A percentile compares a stretch with the other conserved stretches of the same genome.
Evolutionary conservation across 2,329 filamentous ascomycete genomes (phyloP).

Genomic region (Byssothecium circinans): DNA sequence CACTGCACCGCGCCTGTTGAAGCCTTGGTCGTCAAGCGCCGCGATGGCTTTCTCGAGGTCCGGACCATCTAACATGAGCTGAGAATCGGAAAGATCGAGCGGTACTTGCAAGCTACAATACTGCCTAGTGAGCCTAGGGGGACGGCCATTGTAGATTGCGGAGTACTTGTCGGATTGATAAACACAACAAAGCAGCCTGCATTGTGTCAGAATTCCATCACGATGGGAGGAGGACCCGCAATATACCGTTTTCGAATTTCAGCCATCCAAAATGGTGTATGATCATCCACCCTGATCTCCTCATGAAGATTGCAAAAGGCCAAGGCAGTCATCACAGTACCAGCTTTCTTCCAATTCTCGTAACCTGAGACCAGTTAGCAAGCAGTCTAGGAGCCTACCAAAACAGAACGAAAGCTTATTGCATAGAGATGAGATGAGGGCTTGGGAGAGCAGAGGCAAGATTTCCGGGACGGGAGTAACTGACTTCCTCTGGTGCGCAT

Average conservation of each 20-base stretch:
- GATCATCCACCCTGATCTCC: conserved; percentile 34
- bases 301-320: conserved; percentile 43
- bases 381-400: background rate
- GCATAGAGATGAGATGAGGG: too few species aligned
- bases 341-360: conserved; percentile 36
- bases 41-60: conserved; percentile 45
- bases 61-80: conserved; percentile 50
- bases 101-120: conserved; percentile 59
- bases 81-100: conserved; percentile 56
- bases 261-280: conserved; percentile 40
- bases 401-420: background rate
- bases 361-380: conserved; percentile 20
- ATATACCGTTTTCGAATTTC: conserved; percentile 36
- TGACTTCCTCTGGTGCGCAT: conserved; percentile 35
- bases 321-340: conserved; percentile 31
- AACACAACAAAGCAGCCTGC: conserved; percentile 28
- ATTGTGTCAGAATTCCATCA: background rate
- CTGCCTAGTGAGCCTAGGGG: conserved; percentile 55
- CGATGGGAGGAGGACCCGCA: too few species aligned
- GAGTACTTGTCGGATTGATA: conserved; percentile 53
- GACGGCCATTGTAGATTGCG: conserved; percentile 58
- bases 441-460: too few species aligned
- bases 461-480: conserved; percentile 5
- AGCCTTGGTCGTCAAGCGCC: conserved; percentile 54
- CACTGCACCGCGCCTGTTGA: conserved; percentile 53